These are phyloP conservation scores for Cyanidiococcus yangmingshanensis DNA, from an alignment of 23 red algal species.

Conservation along the genomic window DNA sequence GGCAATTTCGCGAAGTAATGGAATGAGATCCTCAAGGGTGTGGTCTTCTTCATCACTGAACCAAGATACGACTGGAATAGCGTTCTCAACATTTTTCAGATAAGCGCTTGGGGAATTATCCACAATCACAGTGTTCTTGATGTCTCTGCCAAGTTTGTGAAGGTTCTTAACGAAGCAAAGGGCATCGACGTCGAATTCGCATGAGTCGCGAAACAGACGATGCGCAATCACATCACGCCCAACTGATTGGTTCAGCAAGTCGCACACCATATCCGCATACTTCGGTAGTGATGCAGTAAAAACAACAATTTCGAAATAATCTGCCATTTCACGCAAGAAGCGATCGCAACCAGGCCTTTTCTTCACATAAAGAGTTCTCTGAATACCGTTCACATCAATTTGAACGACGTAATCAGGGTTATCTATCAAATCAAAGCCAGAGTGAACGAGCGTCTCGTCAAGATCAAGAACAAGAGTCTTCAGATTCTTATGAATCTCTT, in stretches of 20 bases:
- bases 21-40: conserved; percentile 45
- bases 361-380: conserved; percentile 37
- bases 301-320: conserved; percentile 55
- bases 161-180: conserved; percentile 68
- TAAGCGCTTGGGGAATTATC: conserved; percentile 70
- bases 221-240: conserved; percentile 31
- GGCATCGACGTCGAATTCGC: conserved; percentile 31
- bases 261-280: conserved; percentile 51
- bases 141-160: conserved; percentile 33
- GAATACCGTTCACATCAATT: conserved; percentile 34
- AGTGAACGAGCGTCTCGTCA: conserved; percentile 85
- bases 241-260: conserved; percentile 41
- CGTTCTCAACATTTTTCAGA: conserved; percentile 55
- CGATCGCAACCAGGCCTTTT: conserved; percentile 55
- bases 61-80: conserved; percentile 58
- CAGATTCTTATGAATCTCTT: conserved; percentile 21
- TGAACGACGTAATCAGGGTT: conserved; percentile 39
- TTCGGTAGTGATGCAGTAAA: conserved; percentile 58
- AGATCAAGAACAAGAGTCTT: conserved; percentile 77
- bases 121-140: conserved; percentile 56
- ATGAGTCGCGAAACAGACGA: conserved; percentile 53
- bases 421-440: conserved; percentile 37
- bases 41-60: conserved; percentile 50
- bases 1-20: conserved; percentile 45
- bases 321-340: conserved; percentile 53